phyloP scores from a whole-genome alignment of 768 basidiomycete genomes.

The Lentinula lateritia region DNA sequence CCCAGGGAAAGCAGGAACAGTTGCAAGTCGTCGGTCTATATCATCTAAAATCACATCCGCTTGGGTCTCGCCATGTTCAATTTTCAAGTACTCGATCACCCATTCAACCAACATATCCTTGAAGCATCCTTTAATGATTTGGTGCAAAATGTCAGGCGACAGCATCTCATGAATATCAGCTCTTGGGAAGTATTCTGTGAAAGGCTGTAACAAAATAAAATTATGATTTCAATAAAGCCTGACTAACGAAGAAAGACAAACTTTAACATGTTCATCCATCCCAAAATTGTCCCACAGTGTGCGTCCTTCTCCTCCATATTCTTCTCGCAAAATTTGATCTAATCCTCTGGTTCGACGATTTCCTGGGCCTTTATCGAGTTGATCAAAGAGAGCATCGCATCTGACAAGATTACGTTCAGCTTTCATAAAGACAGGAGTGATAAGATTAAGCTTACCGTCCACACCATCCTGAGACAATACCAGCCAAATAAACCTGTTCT shows the following conservation, averaged over 20 bases:
- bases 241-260: background rate
- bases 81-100: slow-evolving; percentile 24
- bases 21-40: slow-evolving; percentile 9
- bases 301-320: background rate
- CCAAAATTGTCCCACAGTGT: slow-evolving; percentile 4
- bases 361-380: background rate
- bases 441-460: background rate
- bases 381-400: background rate
- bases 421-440: background rate
- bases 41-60: slow-evolving; percentile 23
- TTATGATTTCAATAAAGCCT: background rate
- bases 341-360: background rate
- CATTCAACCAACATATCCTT: slow-evolving; percentile 36
- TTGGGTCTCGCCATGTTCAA: slow-evolving; percentile 9
- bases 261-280: background rate
- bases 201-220: slow-evolving; percentile 7
- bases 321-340: background rate
- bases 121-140: slow-evolving; percentile 36
- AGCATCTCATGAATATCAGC: slow-evolving; percentile 14
- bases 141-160: slow-evolving; percentile 25
- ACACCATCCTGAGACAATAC: slow-evolving; percentile 21
- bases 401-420: background rate
- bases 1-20: slow-evolving; percentile 9
- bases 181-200: slow-evolving; percentile 12
- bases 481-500: slow-evolving; percentile 17